phyloP scores from a whole-genome alignment of 306 rosid genomes.

The Prunus kanzakura region DNA sequence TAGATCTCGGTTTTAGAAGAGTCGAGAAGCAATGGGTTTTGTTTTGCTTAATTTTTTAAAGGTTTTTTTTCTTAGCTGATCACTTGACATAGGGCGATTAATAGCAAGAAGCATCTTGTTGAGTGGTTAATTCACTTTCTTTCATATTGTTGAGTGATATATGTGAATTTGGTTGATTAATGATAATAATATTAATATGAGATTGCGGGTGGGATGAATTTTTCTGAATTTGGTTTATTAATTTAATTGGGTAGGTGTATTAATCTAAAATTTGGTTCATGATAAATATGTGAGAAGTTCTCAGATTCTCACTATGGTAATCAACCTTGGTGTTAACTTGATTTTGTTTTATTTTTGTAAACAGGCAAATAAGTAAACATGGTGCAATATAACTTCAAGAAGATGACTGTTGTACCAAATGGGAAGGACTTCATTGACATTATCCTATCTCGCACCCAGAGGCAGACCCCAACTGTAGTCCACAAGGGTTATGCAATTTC shows the following conservation, averaged over 20 bases:
- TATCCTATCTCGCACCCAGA: conserved; percentile 83
- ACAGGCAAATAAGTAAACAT: conserved; percentile 26
- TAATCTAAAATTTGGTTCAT: too few relatives aligned
- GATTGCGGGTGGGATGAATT: too few relatives aligned
- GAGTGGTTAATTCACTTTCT: conserved; percentile 43
- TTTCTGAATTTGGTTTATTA: too few relatives aligned
- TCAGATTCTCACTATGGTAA: neutral
- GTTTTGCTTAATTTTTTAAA: too few relatives aligned
- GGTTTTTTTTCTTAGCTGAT: conserved; percentile 21
- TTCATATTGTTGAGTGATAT: neutral
- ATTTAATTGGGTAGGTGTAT: too few relatives aligned
- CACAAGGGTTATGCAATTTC: conserved; percentile 83
- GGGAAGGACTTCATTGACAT: conserved; percentile 80
- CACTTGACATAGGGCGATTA: conserved; percentile 57
- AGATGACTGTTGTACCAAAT: conserved; percentile 84
- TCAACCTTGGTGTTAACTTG: neutral
- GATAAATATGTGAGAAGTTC: too few relatives aligned
- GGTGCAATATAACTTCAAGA: conserved; percentile 89
- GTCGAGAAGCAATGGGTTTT: too few relatives aligned
- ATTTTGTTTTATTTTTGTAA: neutral
- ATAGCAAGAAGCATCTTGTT: conserved; percentile 35
- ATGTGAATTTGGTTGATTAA: too few relatives aligned
- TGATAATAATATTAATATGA: too few relatives aligned
- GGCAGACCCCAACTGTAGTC: conserved; percentile 86
- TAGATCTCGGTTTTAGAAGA: too few relatives aligned